Evolutionary conservation across 495 filamentous ascomycete species (phyloP).

Genomic region (Hyaloscypha variabilis): DNA sequence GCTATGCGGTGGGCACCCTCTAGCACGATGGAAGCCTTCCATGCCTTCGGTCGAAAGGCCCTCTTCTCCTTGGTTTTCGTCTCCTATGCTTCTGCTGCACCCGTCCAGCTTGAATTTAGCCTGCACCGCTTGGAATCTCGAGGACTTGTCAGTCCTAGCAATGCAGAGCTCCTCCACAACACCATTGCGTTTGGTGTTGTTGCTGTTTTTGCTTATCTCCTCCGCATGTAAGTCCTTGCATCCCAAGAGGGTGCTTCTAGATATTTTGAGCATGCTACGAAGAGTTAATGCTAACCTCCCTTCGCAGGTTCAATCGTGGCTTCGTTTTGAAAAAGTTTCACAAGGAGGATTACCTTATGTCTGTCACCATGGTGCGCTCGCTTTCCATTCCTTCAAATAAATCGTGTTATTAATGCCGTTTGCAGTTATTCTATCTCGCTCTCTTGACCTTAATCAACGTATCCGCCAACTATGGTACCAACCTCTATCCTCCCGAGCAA

Average conservation of each 20-base stretch:
- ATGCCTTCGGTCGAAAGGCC: neutral
- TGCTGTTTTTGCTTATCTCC: constrained; percentile 3
- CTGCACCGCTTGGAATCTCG: neutral
- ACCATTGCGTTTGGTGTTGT: constrained; percentile 16
- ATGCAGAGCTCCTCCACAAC: constrained; percentile 12
- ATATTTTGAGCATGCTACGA: neutral
- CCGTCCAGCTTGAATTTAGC: neutral
- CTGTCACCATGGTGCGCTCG: constrained; percentile 49
- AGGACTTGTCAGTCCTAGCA: constrained; percentile 7
- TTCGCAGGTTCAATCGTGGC: constrained; percentile 24
- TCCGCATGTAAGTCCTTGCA: constrained; percentile 11
- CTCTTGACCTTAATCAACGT: constrained; percentile 59
- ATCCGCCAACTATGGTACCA: constrained; percentile 53
- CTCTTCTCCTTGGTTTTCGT: neutral
- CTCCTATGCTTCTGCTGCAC: neutral
- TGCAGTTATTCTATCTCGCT: constrained; percentile 52
- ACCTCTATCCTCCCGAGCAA: constrained; percentile 58
- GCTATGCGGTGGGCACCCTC: neutral
- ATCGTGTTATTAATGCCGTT: constrained; percentile 14
- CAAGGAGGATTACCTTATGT: constrained; percentile 59
- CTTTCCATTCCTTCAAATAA: neutral
- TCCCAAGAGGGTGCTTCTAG: neutral
- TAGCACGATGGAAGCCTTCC: neutral
- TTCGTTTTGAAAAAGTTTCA: constrained; percentile 41
- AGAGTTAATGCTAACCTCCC: neutral